phyloP scores from a whole-genome alignment of 371 early-diverging fungal genomes.

The Parasitella parasitica region DNA sequence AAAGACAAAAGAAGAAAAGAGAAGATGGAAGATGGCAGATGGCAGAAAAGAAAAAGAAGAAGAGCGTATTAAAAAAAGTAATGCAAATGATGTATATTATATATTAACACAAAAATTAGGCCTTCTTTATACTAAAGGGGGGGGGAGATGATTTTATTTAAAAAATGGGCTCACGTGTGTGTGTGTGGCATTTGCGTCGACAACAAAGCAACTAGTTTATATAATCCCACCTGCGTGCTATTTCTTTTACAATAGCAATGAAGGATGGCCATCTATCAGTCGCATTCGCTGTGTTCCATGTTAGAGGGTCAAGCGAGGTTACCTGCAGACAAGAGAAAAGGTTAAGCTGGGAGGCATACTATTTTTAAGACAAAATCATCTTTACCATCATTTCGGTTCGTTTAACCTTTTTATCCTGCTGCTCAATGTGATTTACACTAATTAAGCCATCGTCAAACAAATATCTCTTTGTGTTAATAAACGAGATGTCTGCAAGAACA shows the following conservation, averaged over 20 bases:
- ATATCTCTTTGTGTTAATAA: constrained; percentile 30
- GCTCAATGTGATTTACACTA: constrained; percentile 28
- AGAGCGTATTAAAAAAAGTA: background rate
- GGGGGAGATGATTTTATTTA: background rate
- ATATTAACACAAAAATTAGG: background rate
- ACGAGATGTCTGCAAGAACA: constrained; percentile 32
- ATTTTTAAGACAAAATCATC: background rate
- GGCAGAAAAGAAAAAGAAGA: background rate
- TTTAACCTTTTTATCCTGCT: constrained; percentile 27
- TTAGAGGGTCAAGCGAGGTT: constrained; percentile 17
- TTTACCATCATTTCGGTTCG: constrained; percentile 33
- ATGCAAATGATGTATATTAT: background rate
- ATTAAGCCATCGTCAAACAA: constrained; percentile 20
- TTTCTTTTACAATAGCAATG: background rate
- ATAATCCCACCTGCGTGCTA: constrained; percentile 17
- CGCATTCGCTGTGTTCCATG: background rate
- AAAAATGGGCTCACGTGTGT: background rate
- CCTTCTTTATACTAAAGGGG: background rate
- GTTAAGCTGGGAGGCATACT: no score
- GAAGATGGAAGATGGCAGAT: no score
- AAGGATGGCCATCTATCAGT: constrained; percentile 18
- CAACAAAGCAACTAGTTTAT: background rate
- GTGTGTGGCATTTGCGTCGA: no score
- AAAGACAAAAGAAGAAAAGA: background rate
- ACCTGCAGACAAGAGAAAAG: constrained; percentile 6